phyloP scores from a whole-genome alignment of 2,329 filamentous ascomycete genomes.

The Talaromyces rugulosus region DNA sequence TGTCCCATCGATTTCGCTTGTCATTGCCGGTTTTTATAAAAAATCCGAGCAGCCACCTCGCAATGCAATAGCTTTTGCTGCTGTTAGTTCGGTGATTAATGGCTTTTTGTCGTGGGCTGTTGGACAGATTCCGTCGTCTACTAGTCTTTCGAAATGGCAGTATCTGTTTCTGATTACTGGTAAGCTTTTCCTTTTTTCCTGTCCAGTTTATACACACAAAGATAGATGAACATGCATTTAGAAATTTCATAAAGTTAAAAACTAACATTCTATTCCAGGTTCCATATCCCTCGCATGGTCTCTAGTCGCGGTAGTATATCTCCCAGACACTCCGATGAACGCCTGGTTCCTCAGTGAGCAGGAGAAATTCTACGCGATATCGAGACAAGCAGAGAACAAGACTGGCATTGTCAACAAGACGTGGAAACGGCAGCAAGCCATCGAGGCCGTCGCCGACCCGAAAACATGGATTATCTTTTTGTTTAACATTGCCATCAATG shows the following conservation, averaged over 20 bases:
- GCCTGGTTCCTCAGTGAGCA: constrained; percentile 55
- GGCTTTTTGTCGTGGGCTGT: constrained; percentile 46
- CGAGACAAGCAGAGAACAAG: constrained; percentile 34
- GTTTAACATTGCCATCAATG: constrained; percentile 30
- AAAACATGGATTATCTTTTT: constrained; percentile 35
- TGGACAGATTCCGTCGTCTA: constrained; percentile 47
- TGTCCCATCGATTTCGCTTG: constrained; percentile 30
- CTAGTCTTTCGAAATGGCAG: constrained; percentile 48
- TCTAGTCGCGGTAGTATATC: constrained; percentile 43
- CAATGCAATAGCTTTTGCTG: constrained; percentile 36
- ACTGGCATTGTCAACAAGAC: constrained; percentile 32
- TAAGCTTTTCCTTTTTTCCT: neutral
- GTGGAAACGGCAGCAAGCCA: constrained; percentile 27
- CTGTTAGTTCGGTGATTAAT: constrained; percentile 27
- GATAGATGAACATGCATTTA: neutral
- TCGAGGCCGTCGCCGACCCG: constrained; percentile 29
- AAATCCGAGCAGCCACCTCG: constrained; percentile 34
- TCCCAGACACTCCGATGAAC: constrained; percentile 39
- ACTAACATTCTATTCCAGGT: constrained; percentile 5
- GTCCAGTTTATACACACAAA: neutral
- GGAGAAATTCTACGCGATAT: constrained; percentile 48
- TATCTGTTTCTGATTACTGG: constrained; percentile 56
- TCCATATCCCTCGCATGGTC: constrained; percentile 49
- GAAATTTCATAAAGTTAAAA: neutral
- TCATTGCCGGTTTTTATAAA: constrained; percentile 36